Percentiles rank a stretch among this genome's conserved stretches.
Evolutionary conservation across 2,329 filamentous ascomycete genomes (phyloP).

Genomic region (Dactylonectria macrodidyma): DNA sequence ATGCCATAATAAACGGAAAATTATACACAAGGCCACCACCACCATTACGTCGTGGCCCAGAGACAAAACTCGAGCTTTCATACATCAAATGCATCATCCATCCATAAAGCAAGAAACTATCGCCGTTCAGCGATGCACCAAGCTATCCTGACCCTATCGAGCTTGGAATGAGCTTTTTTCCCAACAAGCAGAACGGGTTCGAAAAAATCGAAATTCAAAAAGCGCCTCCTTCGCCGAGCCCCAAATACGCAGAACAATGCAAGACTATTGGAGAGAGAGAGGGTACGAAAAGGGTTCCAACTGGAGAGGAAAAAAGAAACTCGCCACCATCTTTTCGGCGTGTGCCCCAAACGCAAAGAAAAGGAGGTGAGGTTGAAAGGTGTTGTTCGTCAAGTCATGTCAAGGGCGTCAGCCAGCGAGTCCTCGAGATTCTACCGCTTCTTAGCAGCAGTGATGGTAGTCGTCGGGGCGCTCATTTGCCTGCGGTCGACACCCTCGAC

Average conservation of each 20-base stretch:
- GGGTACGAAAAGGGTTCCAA: conserved; percentile 7
- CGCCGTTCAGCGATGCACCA: conserved; percentile 12
- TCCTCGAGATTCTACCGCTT: conserved; percentile 38
- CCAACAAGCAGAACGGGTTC: conserved; percentile 23
- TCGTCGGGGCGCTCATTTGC: conserved; percentile 65
- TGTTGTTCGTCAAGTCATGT: conserved; percentile 43
- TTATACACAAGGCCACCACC: conserved; percentile 29
- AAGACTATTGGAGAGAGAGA: conserved; percentile 18
- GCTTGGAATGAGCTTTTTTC: conserved; percentile 25
- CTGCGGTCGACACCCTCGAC: conserved; percentile 63
- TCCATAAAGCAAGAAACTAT: conserved; percentile 7
- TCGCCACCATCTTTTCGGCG: conserved; percentile 16
- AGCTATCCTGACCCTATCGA: conserved; percentile 8
- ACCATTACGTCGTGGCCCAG: conserved; percentile 26
- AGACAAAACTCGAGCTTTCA: conserved; percentile 27
- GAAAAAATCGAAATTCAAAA: conserved; percentile 28
- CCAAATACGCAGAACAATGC: conserved; percentile 33
- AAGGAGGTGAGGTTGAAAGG: conserved; percentile 5
- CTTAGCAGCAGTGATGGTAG: conserved; percentile 43
- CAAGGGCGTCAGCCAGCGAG: conserved; percentile 28
- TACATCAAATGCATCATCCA: conserved; percentile 32
- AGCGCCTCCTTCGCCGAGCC: conserved; percentile 45
- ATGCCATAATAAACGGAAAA: conserved; percentile 5
- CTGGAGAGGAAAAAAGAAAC: conserved; percentile 23
- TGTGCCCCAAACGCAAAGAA: conserved; percentile 14